Percentiles rank a stretch among this genome's conserved stretches.
phyloP scores from a whole-genome alignment of 2,329 filamentous ascomycete genomes.

The Colletotrichum echinochloae region DNA sequence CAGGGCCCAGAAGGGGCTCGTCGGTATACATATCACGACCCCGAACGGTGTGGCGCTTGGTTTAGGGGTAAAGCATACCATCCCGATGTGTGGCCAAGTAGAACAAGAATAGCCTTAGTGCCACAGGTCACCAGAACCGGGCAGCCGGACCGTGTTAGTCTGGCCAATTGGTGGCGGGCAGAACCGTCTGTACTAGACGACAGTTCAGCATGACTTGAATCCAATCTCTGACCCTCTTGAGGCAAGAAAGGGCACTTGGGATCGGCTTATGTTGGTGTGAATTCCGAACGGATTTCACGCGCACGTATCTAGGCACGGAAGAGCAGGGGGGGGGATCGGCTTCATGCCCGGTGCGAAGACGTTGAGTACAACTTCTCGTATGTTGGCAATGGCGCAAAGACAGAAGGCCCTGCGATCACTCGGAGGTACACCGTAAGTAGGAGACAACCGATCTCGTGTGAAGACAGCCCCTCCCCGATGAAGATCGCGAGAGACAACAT shows the following conservation, averaged over 20 bases:
- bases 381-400: neutral
- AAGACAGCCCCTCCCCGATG: slow-evolving; percentile 2
- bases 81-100: slow-evolving; percentile 22
- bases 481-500: neutral
- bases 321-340: neutral
- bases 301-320: neutral
- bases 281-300: neutral
- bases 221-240: slow-evolving; percentile 7
- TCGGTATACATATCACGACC: slow-evolving; percentile 32
- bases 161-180: slow-evolving; percentile 10
- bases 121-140: slow-evolving; percentile 10
- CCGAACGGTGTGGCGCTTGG: slow-evolving; percentile 8
- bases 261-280: neutral
- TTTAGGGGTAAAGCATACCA: slow-evolving; percentile 33
- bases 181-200: neutral
- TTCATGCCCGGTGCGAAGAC: neutral
- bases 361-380: neutral
- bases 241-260: neutral
- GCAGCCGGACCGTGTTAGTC: neutral
- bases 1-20: slow-evolving; percentile 25
- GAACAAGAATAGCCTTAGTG: slow-evolving; percentile 34
- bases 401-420: no score
- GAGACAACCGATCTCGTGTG: neutral
- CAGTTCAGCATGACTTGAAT: neutral
- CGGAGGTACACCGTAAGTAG: neutral